These are phyloP conservation scores for Anisodus acutangulus DNA, from an alignment of 257 asterid species.

Conservation along the genomic window DNA sequence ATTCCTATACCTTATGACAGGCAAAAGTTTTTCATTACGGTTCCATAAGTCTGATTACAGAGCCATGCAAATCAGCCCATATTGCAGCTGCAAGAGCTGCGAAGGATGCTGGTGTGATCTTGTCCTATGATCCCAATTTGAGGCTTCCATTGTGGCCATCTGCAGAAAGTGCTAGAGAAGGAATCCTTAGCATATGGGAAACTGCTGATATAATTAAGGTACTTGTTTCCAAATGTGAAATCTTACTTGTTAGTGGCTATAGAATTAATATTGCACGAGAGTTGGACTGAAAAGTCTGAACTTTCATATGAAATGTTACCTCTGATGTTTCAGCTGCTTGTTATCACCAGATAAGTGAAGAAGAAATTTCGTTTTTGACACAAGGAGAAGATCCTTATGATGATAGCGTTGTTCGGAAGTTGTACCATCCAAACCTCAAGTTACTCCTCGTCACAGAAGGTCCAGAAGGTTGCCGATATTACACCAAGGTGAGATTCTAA, in stretches of 20 bases:
- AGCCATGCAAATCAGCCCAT: slow-evolving; percentile 96
- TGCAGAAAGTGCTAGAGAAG: slow-evolving; percentile 94
- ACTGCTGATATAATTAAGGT: slow-evolving; percentile 93
- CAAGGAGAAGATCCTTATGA: slow-evolving; percentile 94
- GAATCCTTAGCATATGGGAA: slow-evolving; percentile 95
- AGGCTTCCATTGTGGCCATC: slow-evolving; percentile 99
- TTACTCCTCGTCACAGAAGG: slow-evolving; percentile 95
- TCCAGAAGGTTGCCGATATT: slow-evolving; percentile 92
- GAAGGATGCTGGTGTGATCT: slow-evolving; percentile 85
- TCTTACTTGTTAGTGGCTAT: not conserved
- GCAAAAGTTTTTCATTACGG: slow-evolving; percentile 87
- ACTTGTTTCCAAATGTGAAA: slow-evolving; percentile 30
- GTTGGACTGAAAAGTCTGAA: not conserved
- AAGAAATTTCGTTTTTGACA: slow-evolving; percentile 86
- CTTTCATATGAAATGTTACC: slow-evolving; percentile 21
- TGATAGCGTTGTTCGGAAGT: slow-evolving; percentile 78
- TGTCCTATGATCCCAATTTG: slow-evolving; percentile 96
- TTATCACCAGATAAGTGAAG: slow-evolving; percentile 77
- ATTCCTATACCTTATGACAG: slow-evolving; percentile 44
- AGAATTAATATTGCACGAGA: not conserved
- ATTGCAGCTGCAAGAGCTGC: slow-evolving; percentile 88
- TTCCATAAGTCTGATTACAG: slow-evolving; percentile 96
- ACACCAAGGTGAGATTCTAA: slow-evolving; percentile 74
- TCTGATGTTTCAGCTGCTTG: slow-evolving; percentile 34
- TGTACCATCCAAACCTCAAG: slow-evolving; percentile 81